Base-by-base conservation (phyloP, 306 rosid genomes). In the Oxytropis ochrocephala region DNA sequence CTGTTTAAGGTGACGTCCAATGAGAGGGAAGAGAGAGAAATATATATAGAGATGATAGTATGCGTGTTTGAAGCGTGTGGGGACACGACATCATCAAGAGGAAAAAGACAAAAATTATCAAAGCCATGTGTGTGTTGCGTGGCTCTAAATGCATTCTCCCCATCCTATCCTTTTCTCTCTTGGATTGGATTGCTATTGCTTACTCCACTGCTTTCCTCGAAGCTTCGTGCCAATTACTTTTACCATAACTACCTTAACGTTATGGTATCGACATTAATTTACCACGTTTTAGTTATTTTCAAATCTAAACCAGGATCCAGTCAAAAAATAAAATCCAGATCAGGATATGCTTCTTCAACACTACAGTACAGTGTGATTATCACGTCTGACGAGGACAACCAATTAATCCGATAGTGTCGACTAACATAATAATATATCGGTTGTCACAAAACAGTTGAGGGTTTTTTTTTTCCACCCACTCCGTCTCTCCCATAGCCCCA, bases 41-140 rank as follows among this genome's bases (percentile, higher is more conserved):
- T 24, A 24, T 24, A 24, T 24, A 7, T 42, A 36, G 35, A 18
- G 30, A 54, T 8, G 7, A 0, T 17, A 11, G 3, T 29, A 5
- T 60, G 24, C 76, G 80, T 69, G 80, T 51, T 41, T 8, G 11
- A 62, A 18, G 17, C 76, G 81, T 77, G 72, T 76, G 66, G 36
- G 55, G 54, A 48, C 42, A 64, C 18, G 2, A 54, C 14, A 5
- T 17, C 55, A 49, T 4, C 6, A 7, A 7, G 33, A 19, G 30
- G 30, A 66, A 1, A n/a, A 55, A 27, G 17, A 47, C 35, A 38
- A 33, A 33, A 7, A 33, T 5, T 33, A 41, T 18, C 55, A 76
- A 69, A 41, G n/a, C 38, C 75, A 69, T 24, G 51, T 75, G 54
- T 67, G n/a, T n/a, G n/a, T 59, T 0, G 5, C 41, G 0, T 42